phyloP scores from a whole-genome alignment of 1,284 basidiomycete genomes.

The Trichosporon faecale region DNA sequence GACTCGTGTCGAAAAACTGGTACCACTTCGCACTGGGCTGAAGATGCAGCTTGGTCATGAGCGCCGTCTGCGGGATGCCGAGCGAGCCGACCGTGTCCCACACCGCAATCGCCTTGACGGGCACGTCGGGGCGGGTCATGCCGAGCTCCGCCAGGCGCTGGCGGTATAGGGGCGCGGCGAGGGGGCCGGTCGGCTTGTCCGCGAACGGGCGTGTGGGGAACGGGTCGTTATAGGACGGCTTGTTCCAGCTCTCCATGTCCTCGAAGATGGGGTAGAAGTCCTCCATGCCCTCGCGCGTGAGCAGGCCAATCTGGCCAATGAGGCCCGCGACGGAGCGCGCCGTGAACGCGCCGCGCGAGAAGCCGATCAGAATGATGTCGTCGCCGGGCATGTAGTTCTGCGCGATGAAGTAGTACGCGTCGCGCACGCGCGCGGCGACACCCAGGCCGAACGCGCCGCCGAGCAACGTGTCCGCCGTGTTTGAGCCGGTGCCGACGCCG shows the following conservation, averaged over 20 bases:
- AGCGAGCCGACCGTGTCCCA: constrained; percentile 12
- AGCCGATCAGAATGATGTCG: constrained; percentile 9
- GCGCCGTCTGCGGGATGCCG: constrained; percentile 10
- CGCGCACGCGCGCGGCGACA: constrained; percentile 7
- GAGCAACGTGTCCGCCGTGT: not conserved
- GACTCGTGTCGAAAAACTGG: constrained; percentile 13
- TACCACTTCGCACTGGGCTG: constrained; percentile 8
- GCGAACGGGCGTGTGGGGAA: not conserved
- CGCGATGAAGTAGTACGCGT: constrained; percentile 12
- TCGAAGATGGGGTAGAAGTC: constrained; percentile 15
- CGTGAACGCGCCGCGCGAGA: constrained; percentile 13
- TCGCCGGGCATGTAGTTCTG: constrained; percentile 2
- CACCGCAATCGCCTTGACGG: constrained; percentile 4
- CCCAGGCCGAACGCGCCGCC: constrained; percentile 10
- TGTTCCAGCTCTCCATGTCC: constrained; percentile 10
- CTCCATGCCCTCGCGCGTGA: constrained; percentile 9
- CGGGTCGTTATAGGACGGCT: not conserved
- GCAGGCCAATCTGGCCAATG: constrained; percentile 8
- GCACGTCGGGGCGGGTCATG: constrained; percentile 1
- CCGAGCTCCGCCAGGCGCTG: not conserved
- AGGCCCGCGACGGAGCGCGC: constrained; percentile 7
- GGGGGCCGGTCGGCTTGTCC: not conserved
- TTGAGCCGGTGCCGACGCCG: constrained; percentile 9
- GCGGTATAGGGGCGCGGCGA: not conserved
- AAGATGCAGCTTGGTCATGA: not conserved